Percentiles rank a stretch among this genome's conserved stretches.
Conservation (phyloP, 2,329 filamentous ascomycete genomes). For the Domatiomyces catenatus region DNA sequence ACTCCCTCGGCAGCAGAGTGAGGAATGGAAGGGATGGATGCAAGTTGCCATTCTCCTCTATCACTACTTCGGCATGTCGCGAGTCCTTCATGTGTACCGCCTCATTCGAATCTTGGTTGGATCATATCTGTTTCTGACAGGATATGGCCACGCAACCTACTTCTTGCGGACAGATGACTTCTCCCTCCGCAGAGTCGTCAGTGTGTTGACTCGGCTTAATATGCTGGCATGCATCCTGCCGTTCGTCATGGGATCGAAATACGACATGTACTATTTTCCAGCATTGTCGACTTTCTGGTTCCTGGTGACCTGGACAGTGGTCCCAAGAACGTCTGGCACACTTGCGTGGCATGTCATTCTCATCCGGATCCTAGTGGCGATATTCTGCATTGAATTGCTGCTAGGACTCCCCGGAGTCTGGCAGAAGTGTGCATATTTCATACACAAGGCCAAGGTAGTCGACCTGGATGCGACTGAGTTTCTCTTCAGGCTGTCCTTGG, state of each 20-base stretch:
- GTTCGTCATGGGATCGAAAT: slow-evolving; percentile 42
- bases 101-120: slow-evolving; percentile 40
- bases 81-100: slow-evolving; percentile 38
- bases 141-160: slow-evolving; percentile 46
- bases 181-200: slow-evolving; percentile 37
- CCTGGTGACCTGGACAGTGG: slow-evolving; percentile 38
- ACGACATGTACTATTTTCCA: slow-evolving; percentile 44
- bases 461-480: slow-evolving; percentile 24
- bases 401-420: background rate
- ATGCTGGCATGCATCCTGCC: slow-evolving; percentile 38
- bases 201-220: slow-evolving; percentile 43
- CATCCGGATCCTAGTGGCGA: slow-evolving; percentile 34
- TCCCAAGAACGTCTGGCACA: slow-evolving; percentile 25
- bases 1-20: slow-evolving; percentile 40
- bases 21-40: slow-evolving; percentile 55
- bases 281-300: slow-evolving; percentile 49
- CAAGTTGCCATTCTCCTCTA: slow-evolving; percentile 42
- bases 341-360: background rate
- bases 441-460: slow-evolving; percentile 21
- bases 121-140: slow-evolving; percentile 47
- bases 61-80: slow-evolving; percentile 41
- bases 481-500: slow-evolving; percentile 36
- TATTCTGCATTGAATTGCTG: slow-evolving; percentile 21
- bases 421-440: background rate
- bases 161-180: slow-evolving; percentile 43